Conservation (phyloP, 371 early-diverging fungal genomes). For the Mortierella sp. region DNA sequence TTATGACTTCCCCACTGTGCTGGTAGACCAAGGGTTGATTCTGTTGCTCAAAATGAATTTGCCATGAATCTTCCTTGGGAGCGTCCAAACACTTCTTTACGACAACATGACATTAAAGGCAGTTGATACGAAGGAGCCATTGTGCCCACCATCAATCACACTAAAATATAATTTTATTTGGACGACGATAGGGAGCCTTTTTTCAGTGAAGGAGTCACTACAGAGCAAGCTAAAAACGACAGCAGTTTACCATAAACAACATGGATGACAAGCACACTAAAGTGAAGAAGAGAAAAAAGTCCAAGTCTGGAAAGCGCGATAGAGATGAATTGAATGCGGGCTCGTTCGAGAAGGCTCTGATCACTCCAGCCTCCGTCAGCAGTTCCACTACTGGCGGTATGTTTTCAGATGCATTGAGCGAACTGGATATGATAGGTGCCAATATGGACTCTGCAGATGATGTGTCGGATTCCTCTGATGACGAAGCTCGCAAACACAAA, state of each 20-base stretch:
- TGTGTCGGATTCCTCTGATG: slow-evolving; percentile 4
- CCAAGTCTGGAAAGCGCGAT: slow-evolving; percentile 4
- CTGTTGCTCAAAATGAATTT: too few species aligned
- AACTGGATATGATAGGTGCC: not conserved
- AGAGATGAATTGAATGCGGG: slow-evolving; percentile 8
- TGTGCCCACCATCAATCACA: too few species aligned
- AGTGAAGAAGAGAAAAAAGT: slow-evolving; percentile 27
- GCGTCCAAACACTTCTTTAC: too few species aligned
- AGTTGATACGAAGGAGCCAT: too few species aligned
- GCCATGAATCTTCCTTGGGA: not conserved
- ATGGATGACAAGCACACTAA: slow-evolving; percentile 23
- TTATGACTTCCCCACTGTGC: too few species aligned
- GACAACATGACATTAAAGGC: too few species aligned
- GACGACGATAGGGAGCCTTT: not conserved
- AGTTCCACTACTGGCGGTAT: not conserved
- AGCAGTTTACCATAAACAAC: slow-evolving; percentile 6
- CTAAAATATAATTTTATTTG: not conserved
- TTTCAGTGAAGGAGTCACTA: not conserved
- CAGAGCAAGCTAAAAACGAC: not conserved
- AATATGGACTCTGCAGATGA: slow-evolving; percentile 8
- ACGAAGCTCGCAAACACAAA: not conserved
- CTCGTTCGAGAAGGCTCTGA: slow-evolving; percentile 32
- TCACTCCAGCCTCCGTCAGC: slow-evolving; percentile 1
- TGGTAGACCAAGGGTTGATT: too few species aligned
- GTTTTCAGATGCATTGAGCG: not conserved